Percentiles rank a stretch among this genome's conserved stretches.
Conservation (phyloP, 495 filamentous ascomycete genomes). For the Aspergillus olivimuriae region DNA sequence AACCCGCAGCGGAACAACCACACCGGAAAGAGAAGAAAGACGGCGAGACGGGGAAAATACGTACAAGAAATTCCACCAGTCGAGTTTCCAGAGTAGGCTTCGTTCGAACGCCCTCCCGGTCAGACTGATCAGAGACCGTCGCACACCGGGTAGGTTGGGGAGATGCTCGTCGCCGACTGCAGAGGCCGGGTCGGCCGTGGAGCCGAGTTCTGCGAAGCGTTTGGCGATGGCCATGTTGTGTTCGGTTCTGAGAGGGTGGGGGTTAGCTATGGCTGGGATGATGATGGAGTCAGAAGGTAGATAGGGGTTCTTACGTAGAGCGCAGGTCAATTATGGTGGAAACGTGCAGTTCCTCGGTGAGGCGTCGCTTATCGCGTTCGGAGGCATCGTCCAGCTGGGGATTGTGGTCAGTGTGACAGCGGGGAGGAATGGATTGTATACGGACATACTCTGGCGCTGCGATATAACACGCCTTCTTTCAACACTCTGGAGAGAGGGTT, state of each 20-base stretch:
- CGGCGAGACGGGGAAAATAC: slow-evolving; percentile 13
- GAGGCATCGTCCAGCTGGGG: slow-evolving; percentile 64
- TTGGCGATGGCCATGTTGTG: slow-evolving; percentile 63
- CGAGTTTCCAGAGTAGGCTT: slow-evolving; percentile 60
- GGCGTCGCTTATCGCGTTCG: slow-evolving; percentile 48
- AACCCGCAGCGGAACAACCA: too few species aligned
- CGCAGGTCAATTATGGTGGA: slow-evolving; percentile 71
- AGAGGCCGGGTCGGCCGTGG: slow-evolving; percentile 19
- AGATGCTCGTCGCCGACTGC: slow-evolving; percentile 37
- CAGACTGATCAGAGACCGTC: slow-evolving; percentile 58
- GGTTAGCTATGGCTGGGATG: neutral
- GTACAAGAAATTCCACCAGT: slow-evolving; percentile 59
- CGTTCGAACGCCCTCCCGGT: slow-evolving; percentile 66
- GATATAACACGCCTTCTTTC: slow-evolving; percentile 63
- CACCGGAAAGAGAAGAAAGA: slow-evolving; percentile 1
- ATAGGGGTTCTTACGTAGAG: slow-evolving; percentile 51
- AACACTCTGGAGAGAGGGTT: slow-evolving; percentile 41
- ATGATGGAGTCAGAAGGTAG: neutral
- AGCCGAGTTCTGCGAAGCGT: slow-evolving; percentile 35
- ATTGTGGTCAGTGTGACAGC: too few species aligned
- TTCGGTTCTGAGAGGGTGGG: slow-evolving; percentile 51
- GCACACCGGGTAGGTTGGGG: slow-evolving; percentile 53
- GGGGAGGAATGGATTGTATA: slow-evolving; percentile 9
- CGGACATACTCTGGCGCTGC: slow-evolving; percentile 75
- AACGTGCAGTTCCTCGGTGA: slow-evolving; percentile 59